Evolutionary conservation across 257 asterid genomes (phyloP).

Genomic region (Sherardia arvensis): DNA sequence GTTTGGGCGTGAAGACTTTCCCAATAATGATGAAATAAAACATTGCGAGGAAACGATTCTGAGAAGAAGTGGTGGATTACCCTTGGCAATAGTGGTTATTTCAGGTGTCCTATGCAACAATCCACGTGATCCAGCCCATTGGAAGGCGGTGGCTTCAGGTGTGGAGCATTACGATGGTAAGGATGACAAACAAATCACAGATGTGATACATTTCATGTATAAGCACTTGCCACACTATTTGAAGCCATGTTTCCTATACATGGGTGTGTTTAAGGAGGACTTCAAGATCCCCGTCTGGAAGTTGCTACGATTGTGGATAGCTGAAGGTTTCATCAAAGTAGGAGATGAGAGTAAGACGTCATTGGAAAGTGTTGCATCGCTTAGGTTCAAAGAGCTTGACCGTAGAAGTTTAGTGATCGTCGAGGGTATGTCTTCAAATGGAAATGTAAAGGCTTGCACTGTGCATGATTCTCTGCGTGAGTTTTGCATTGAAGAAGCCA

Average conservation of each 20-base stretch:
- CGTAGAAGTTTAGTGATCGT: neutral
- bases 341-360: neutral
- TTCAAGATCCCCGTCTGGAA: neutral
- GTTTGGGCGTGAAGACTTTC: neutral
- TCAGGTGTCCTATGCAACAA: constrained; percentile 12
- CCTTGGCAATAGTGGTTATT: constrained; percentile 10
- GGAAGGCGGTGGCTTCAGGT: constrained; percentile 12
- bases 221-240: neutral
- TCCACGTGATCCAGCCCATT: neutral
- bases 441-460: constrained; percentile 13
- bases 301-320: neutral
- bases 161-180: constrained; percentile 2
- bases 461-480: constrained; percentile 17
- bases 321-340: neutral
- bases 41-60: neutral
- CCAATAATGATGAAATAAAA: neutral
- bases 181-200: neutral
- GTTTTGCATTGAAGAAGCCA: constrained; percentile 9
- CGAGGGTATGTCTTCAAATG: neutral
- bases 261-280: neutral
- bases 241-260: neutral
- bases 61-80: neutral
- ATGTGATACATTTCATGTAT: neutral
- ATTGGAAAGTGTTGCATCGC: neutral
- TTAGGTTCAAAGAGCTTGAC: constrained; percentile 12